A percentile compares a stretch with the other conserved stretches of the same genome.
These are phyloP conservation scores for Musa acuminata DNA, from an alignment of 176 grass and related monocot genomes.

Conservation along the genomic window DNA sequence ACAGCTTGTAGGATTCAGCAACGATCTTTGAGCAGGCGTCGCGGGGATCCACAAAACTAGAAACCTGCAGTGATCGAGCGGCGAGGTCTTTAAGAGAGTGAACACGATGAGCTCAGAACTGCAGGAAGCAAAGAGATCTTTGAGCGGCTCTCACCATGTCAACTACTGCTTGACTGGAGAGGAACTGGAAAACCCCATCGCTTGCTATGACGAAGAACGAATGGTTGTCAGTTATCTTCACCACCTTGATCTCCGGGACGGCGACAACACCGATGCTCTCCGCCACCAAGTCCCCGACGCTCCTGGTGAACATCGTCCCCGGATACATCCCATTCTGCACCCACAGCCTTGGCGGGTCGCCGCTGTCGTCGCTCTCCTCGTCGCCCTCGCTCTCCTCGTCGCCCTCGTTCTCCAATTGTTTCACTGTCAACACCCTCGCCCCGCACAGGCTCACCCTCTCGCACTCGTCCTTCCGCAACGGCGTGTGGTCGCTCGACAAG, in stretches of 20 bases:
- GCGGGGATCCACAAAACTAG: too few species aligned
- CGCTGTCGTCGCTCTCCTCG: slow-evolving; percentile 37
- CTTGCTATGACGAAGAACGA: slow-evolving; percentile 70
- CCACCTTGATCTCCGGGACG: slow-evolving; percentile 54
- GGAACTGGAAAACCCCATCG: slow-evolving; percentile 88
- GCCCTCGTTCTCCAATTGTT: slow-evolving; percentile 64
- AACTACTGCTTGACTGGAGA: slow-evolving; percentile 77
- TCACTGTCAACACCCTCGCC: slow-evolving; percentile 66
- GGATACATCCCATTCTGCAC: slow-evolving; percentile 66
- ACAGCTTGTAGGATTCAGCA: too few species aligned
- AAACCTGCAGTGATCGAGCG: too few species aligned
- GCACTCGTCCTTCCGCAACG: slow-evolving; percentile 77
- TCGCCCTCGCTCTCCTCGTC: slow-evolving; percentile 26
- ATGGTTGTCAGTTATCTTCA: slow-evolving; percentile 53
- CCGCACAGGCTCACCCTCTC: slow-evolving; percentile 68
- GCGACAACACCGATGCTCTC: slow-evolving; percentile 71
- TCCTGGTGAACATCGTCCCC: slow-evolving; percentile 78
- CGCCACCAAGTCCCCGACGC: slow-evolving; percentile 62
- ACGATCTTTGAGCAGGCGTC: too few species aligned
- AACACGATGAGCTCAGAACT: too few species aligned
- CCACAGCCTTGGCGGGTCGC: slow-evolving; percentile 83
- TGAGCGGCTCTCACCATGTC: slow-evolving; percentile 44
- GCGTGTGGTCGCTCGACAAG: slow-evolving; percentile 78
- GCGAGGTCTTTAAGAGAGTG: too few species aligned
- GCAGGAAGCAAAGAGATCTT: too few species aligned